Conservation (phyloP, 2,329 filamentous ascomycete species). For the Neophaeococcomyces mojaviensis region DNA sequence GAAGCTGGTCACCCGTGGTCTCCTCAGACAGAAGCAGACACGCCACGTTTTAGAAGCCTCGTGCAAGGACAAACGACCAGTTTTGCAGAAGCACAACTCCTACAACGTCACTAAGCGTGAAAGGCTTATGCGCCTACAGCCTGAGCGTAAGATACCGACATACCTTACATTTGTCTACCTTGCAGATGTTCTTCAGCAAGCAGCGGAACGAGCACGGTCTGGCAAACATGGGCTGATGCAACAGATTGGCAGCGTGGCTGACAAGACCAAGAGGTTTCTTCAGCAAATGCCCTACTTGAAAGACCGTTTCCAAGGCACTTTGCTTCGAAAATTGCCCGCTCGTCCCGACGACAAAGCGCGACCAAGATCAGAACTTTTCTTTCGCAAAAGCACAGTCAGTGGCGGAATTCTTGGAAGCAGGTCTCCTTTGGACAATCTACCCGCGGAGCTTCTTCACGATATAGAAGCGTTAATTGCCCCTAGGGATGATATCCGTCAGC, state of each 20-base stretch:
- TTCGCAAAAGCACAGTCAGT: slow-evolving; percentile 2
- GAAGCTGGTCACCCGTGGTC: slow-evolving; percentile 35
- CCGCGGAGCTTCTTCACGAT: slow-evolving; percentile 2
- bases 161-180: slow-evolving; percentile 39
- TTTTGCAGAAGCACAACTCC: neutral
- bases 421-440: slow-evolving; percentile 16
- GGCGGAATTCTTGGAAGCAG: slow-evolving; percentile 15
- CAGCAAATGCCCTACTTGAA: slow-evolving; percentile 32
- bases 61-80: slow-evolving; percentile 28
- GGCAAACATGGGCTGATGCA: slow-evolving; percentile 28
- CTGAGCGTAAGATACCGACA: slow-evolving; percentile 36
- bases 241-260: slow-evolving; percentile 27
- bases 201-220: slow-evolving; percentile 30
- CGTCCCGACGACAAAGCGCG: slow-evolving; percentile 20
- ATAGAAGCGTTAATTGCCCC: neutral
- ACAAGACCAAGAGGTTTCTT: slow-evolving; percentile 31
- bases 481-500: neutral
- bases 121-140: slow-evolving; percentile 17
- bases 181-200: slow-evolving; percentile 32
- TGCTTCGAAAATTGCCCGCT: slow-evolving; percentile 30
- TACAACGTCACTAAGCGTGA: neutral
- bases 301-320: slow-evolving; percentile 34
- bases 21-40: slow-evolving; percentile 1
- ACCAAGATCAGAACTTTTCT: slow-evolving; percentile 3
- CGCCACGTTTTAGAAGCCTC: slow-evolving; percentile 11